Conservation (phyloP, 768 basidiomycete genomes). For the Boletus coccyginus region DNA sequence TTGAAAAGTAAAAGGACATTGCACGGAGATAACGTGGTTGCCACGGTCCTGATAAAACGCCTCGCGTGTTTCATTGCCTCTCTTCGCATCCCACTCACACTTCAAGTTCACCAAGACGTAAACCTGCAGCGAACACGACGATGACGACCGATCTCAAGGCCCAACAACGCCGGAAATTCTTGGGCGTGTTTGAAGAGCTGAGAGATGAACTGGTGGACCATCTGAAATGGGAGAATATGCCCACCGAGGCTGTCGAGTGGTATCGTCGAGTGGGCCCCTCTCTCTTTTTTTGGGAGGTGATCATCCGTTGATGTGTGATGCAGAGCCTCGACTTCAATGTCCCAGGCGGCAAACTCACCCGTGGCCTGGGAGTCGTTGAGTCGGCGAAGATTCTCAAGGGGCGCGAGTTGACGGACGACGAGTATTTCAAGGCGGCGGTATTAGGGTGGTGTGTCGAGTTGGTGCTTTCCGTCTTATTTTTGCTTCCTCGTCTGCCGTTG, state of each 20-base stretch:
- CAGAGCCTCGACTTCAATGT: slow-evolving; percentile 93
- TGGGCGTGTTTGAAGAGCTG: slow-evolving; percentile 66
- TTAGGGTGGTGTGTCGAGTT: slow-evolving; percentile 97
- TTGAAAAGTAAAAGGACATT: not conserved
- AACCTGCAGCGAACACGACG: not conserved
- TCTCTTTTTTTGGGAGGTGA: not conserved
- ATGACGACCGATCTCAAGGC: slow-evolving; percentile 36
- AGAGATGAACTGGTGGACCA: slow-evolving; percentile 75
- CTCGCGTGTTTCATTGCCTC: not conserved
- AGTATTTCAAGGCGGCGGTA: slow-evolving; percentile 85
- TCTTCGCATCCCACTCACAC: no score
- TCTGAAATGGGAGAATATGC: slow-evolving; percentile 71
- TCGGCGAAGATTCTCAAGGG: slow-evolving; percentile 87
- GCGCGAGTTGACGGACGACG: slow-evolving; percentile 64
- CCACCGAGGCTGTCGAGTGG: slow-evolving; percentile 73
- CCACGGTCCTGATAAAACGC: slow-evolving; percentile 1
- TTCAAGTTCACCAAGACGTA: no score
- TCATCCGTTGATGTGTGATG: not conserved
- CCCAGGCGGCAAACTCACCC: slow-evolving; percentile 95
- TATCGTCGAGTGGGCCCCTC: slow-evolving; percentile 63
- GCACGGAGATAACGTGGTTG: not conserved
- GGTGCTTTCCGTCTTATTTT: slow-evolving; percentile 36
- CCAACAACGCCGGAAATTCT: slow-evolving; percentile 60
- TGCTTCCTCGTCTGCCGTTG: no score
- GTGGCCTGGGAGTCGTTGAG: slow-evolving; percentile 95